phyloP scores from a whole-genome alignment of 2,329 filamentous ascomycete species.

The Epichloe typhina region DNA sequence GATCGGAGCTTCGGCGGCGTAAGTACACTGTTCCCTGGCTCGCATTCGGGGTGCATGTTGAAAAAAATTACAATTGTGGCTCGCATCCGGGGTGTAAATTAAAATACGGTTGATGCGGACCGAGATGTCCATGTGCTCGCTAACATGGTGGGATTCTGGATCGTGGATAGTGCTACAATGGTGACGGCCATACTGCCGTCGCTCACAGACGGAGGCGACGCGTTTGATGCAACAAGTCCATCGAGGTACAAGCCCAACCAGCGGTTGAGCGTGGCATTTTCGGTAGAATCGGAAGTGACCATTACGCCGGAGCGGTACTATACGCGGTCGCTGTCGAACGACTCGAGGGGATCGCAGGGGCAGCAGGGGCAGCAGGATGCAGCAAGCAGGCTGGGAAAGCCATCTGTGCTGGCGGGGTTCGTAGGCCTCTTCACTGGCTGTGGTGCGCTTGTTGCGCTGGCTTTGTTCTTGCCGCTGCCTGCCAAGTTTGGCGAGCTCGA shows the following conservation, averaged over 20 bases:
- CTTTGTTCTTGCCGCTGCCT: slow-evolving; percentile 75
- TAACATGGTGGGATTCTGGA: not conserved
- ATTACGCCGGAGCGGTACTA: slow-evolving; percentile 58
- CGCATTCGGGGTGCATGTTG: not conserved
- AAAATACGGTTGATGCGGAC: not conserved
- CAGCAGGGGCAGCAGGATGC: slow-evolving; percentile 9
- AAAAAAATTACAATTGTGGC: too few relatives aligned
- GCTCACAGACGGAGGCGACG: slow-evolving; percentile 39
- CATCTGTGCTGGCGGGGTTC: slow-evolving; percentile 61
- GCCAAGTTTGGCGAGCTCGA: slow-evolving; percentile 59
- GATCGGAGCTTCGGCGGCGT: slow-evolving; percentile 80
- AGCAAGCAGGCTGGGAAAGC: slow-evolving; percentile 26
- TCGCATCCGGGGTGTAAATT: too few relatives aligned
- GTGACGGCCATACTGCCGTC: slow-evolving; percentile 86
- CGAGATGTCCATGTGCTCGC: not conserved
- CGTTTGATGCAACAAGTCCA: slow-evolving; percentile 13
- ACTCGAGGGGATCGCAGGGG: slow-evolving; percentile 8
- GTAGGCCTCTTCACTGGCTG: slow-evolving; percentile 89
- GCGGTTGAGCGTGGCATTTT: slow-evolving; percentile 49
- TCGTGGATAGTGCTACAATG: slow-evolving; percentile 59
- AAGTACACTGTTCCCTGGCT: slow-evolving; percentile 17
- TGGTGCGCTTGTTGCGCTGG: slow-evolving; percentile 74
- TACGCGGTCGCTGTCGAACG: slow-evolving; percentile 22
- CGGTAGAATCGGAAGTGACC: slow-evolving; percentile 60
- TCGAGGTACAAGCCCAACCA: slow-evolving; percentile 24